Evolutionary conservation across 805 yeast species (phyloP).

Genomic region (Hemisphaericaspora nanyangensis): DNA sequence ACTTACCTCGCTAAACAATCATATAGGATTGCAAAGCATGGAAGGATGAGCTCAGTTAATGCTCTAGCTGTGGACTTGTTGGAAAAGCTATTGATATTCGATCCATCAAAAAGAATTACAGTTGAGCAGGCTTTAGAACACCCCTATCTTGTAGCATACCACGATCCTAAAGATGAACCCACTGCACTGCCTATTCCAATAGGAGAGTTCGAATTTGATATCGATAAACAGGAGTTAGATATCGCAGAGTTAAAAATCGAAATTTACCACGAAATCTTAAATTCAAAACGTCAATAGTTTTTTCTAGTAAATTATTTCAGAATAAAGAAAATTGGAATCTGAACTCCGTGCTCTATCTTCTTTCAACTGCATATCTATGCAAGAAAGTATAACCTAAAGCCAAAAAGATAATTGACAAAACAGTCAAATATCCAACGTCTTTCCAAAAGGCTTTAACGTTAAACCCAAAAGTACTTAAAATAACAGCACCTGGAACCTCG

Average conservation of each 20-base stretch:
- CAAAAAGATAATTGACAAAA: conserved; percentile 57
- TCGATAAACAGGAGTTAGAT: conserved; percentile 66
- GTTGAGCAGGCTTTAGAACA: conserved; percentile 87
- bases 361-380: conserved; percentile 71
- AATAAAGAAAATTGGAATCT: too few species aligned
- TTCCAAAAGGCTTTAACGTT: conserved; percentile 68
- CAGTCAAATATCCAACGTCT: conserved; percentile 60
- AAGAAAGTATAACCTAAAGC: conserved; percentile 71
- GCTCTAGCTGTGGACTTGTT: conserved; percentile 30
- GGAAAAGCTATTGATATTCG: conserved; percentile 76
- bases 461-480: conserved; percentile 92
- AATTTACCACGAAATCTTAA: conserved; percentile 74
- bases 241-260: conserved; percentile 64
- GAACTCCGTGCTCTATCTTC: conserved; percentile 50
- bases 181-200: conserved; percentile 17
- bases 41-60: conserved; percentile 14
- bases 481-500: conserved; percentile 97
- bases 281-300: conserved; percentile 1
- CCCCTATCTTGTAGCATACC: conserved; percentile 87
- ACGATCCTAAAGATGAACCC: conserved; percentile 34
- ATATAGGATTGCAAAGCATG: conserved; percentile 12
- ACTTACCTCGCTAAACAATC: conserved; percentile 18
- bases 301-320: too few species aligned
- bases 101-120: conserved; percentile 78
- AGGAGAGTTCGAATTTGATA: conserved; percentile 32